Base-by-base conservation (phyloP, 495 filamentous ascomycete genomes). In the Chaetomium fimeti region DNA sequence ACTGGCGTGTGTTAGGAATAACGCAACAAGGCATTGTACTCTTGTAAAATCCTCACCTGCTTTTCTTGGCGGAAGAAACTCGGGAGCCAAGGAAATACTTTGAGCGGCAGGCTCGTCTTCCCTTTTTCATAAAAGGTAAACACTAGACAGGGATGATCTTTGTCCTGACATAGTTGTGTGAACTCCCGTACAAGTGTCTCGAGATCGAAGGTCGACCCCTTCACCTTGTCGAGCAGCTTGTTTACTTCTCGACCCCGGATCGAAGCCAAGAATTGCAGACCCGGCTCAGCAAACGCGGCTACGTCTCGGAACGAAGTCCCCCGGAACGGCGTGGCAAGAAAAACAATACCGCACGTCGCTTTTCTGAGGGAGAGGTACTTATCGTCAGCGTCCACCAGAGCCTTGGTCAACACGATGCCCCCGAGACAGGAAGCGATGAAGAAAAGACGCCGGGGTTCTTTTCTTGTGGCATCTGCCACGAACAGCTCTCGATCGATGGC, bases 371-470 rank as follows among this genome's bases (percentile, higher is more conserved):
- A 13, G 24, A 8, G 15, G 43, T 69, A 71, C 22, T 70, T 57
- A 3, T 63, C 48, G 32, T 20, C 47, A 20, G 64, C 67, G 47
- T 57, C 56, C 22, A 62, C 62, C 24, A 74, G 68, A 57, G 74
- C 71, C 68, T 71, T 68, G 43, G 60, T 66, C 62, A 77, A 61
- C 65, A 75, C 61, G 60, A 77, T 62, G 5, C 74, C 74, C 4
- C 74, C 73, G 36, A 77, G 67, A 63, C 74, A 77, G 24, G 74
- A 77, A 6, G 73, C 73, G 57, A 77, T 73, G 66, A 77, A 77
- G 58, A 75, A n/a, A 55, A 77, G 66, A 25, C 71, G 74, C 55
- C 72, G 67, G 16, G n/a, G 42, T 61, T n/a, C n/a, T n/a, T n/a
- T n/a, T n/a, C 43, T 49, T 27, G 59, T 28, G 9, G 36, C 32